Percentiles rank a stretch among this genome's conserved stretches.
These are phyloP conservation scores for Cyclotella cryptica DNA, from an alignment of 108 stramenopile species.

Conservation along the genomic window DNA sequence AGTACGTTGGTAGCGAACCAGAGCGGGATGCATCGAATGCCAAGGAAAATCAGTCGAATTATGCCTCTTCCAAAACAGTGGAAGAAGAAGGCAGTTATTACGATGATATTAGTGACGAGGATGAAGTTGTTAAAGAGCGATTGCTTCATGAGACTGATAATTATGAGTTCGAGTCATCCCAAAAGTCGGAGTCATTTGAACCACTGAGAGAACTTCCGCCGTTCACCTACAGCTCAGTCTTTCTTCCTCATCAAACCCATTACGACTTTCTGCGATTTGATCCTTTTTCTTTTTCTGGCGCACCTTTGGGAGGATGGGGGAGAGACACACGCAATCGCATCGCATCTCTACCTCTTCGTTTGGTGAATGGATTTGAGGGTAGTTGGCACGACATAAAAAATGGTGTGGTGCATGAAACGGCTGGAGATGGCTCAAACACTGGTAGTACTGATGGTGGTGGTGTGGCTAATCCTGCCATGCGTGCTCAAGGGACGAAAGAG, in stretches of 20 bases:
- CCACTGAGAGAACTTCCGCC: background rate
- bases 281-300: slow-evolving; percentile 62
- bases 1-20: background rate
- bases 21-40: background rate
- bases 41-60: background rate
- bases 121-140: background rate
- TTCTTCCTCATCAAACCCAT: slow-evolving; percentile 40
- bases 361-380: slow-evolving; percentile 47
- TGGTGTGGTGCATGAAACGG: background rate
- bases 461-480: too few species aligned
- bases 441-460: slow-evolving; percentile 2
- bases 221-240: slow-evolving; percentile 16
- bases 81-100: background rate
- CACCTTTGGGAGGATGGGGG: slow-evolving; percentile 84
- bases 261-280: slow-evolving; percentile 50
- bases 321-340: slow-evolving; percentile 76
- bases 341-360: slow-evolving; percentile 66
- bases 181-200: background rate
- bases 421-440: background rate
- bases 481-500: too few species aligned
- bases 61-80: background rate
- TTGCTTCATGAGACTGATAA: background rate
- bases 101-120: background rate
- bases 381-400: slow-evolving; percentile 1
- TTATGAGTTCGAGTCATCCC: background rate